Evolutionary conservation across 441 rosid genomes (phyloP), one percentile per base, ranked within the genome.

Genomic region (Adansonia grandidieri): DNA sequence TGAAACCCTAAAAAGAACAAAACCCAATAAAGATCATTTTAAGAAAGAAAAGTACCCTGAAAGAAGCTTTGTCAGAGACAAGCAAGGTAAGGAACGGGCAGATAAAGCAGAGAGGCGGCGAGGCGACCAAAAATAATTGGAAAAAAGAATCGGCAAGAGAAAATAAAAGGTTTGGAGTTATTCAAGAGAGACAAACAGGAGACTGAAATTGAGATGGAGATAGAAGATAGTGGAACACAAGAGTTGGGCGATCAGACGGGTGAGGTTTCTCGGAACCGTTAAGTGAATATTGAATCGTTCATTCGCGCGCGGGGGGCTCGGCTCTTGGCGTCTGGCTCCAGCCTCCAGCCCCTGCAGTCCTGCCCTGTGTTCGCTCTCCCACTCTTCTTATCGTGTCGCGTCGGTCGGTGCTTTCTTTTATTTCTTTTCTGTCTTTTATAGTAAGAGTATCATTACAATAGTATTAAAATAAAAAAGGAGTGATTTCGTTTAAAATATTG

Each of bases 191-290:
- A 62, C 44, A 54, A 20, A 73, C 37, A 32, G 37, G 37, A 32
- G 37, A 32, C 37, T 32, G 37, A 32, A 32, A 32, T 32, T 32
- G 67, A 73, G 42, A 70, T 9, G 0, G 1, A 53, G 17, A 71
- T 28, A 71, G 75, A 42, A 40, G 32, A 54, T 28, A 61, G 66
- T 11, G 42, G 37, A 32, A 32, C 37, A 32, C 37, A 61, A 14
- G 40, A 61, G 66, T 24, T 22, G 44, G 53, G 20, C 56, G 22
- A 78, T 68, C 73, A 74, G 85, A 81, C 57, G 79, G 67, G 81
- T 79, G 82, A 60, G 82, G 81, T 80, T 80, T 66, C 82, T 80
- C 79, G 79, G 86, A 78, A 87, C 90, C 86, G 88, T 81, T 81
- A 84, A 72, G 81, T 78, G 72, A 66, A 71, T 82, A 71, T 62